Evolutionary conservation across 1,284 basidiomycete species (phyloP), one percentile per base, ranked within the genome.

Genomic region (Trametes versicolor): DNA sequence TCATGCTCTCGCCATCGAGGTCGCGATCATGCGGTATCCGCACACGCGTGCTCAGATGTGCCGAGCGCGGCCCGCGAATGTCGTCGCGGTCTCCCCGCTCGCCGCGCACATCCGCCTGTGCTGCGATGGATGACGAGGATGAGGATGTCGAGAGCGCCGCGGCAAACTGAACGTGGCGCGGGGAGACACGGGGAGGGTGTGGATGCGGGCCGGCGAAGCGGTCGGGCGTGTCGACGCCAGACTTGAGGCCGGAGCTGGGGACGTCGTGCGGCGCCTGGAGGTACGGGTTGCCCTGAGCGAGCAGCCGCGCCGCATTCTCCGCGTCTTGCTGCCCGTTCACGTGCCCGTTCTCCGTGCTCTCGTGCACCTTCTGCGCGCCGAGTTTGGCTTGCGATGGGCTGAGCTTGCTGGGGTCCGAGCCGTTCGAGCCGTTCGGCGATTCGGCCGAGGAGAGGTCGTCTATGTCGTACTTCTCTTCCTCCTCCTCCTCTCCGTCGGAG

Each of bases 391-490:
- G 85, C 36, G 48, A n/a, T 7, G 65, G 67, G 34, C 61, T 68
- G 65, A 69, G 62, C 48, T 67, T 64, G 32, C 56, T 47, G n/a
- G 63, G 55, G 29, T 60, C 9, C 21, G 63, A 60, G 29, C 63
- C 7, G 21, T 60, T 56, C 13, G 63, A 60, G 34, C 63, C 7
- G n/a, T 61, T 58, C 17, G 70, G 63, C 4, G 71, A 71, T 57
- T 75, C 76, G 4, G 82, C 81, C 12, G 76, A 74, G 0, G 91
- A 92, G 60, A 88, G 92, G 80, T 97, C 95, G 72, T 96, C 93
- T 62, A 97, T 97, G 75, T 98, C 96, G 76, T 90, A 97, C 71
- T 87, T 87, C 74, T 95, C 94, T 47, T 92, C 89, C 52, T 92
- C 84, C 47, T 84, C 83, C 0, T 84, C 82, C 5, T 82, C 45